A percentile compares a stretch with the other conserved stretches of the same genome.
phyloP scores from a whole-genome alignment of 768 basidiomycete species.

The Nidularia sp. region DNA sequence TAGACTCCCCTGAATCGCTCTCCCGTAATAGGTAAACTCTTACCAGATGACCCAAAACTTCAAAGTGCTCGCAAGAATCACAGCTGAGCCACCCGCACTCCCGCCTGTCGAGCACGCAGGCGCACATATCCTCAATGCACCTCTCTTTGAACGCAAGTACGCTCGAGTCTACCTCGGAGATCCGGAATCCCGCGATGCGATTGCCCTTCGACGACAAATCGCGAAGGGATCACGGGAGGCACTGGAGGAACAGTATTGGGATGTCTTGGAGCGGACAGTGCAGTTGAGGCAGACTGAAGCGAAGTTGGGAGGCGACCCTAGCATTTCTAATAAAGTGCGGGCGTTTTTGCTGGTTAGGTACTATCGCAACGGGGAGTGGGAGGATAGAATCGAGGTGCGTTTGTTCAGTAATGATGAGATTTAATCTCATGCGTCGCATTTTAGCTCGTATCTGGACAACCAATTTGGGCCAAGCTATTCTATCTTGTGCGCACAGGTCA shows the following conservation, averaged over 20 bases:
- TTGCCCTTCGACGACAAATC: slow-evolving; percentile 65
- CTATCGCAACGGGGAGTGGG: slow-evolving; percentile 82
- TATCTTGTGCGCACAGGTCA: slow-evolving; percentile 89
- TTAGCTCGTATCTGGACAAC: slow-evolving; percentile 80
- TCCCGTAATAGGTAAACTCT: slow-evolving; percentile 33
- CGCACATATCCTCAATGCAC: slow-evolving; percentile 79
- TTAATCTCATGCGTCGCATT: not conserved
- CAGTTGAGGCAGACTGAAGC: slow-evolving; percentile 82
- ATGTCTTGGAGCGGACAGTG: slow-evolving; percentile 77
- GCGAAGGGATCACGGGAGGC: slow-evolving; percentile 75
- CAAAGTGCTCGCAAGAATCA: slow-evolving; percentile 73
- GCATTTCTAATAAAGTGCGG: slow-evolving; percentile 82
- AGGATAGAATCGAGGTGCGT: slow-evolving; percentile 80
- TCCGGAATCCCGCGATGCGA: slow-evolving; percentile 61
- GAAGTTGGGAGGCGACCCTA: slow-evolving; percentile 86
- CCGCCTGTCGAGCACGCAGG: slow-evolving; percentile 76
- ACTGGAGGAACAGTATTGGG: slow-evolving; percentile 87
- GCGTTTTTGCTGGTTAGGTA: slow-evolving; percentile 82
- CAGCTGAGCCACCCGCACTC: slow-evolving; percentile 67
- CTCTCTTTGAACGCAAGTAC: slow-evolving; percentile 77
- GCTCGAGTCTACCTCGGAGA: slow-evolving; percentile 74
- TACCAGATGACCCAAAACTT: slow-evolving; percentile 68
- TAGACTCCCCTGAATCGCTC: not conserved
- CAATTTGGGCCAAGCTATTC: slow-evolving; percentile 93
- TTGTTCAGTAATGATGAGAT: not conserved